phyloP scores from a whole-genome alignment of 2,329 filamentous ascomycete genomes.

The Diaporthe australafricana region DNA sequence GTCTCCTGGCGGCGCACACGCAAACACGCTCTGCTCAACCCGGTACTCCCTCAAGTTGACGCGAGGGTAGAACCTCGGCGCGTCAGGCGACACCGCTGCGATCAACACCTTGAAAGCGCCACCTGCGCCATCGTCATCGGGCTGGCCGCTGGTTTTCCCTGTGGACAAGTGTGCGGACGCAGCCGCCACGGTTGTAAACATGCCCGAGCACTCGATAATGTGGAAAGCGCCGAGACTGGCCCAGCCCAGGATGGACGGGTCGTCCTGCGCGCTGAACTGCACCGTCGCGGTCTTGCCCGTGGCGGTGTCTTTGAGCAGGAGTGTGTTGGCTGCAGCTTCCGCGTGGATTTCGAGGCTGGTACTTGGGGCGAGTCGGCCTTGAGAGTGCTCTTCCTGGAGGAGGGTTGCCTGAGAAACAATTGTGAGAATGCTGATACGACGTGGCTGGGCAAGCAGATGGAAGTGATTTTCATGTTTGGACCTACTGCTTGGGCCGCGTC shows the following conservation, averaged over 20 bases:
- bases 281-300: neutral
- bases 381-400: conserved; percentile 3
- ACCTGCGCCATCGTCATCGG: neutral
- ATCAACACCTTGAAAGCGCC: conserved; percentile 16
- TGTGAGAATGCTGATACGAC: neutral
- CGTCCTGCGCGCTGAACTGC: conserved; percentile 8
- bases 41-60: conserved; percentile 21
- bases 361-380: neutral
- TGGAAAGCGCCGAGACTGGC: conserved; percentile 1
- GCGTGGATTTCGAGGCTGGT: neutral
- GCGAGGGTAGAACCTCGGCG: conserved; percentile 12
- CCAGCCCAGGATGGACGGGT: conserved; percentile 7
- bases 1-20: neutral
- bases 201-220: conserved; percentile 9
- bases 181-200: neutral
- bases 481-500: conserved; percentile 10
- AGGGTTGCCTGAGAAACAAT: neutral
- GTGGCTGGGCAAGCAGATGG: neutral
- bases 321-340: conserved; percentile 1
- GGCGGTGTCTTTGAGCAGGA: neutral
- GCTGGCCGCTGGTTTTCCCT: neutral
- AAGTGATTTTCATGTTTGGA: neutral
- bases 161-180: conserved; percentile 8
- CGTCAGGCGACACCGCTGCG: conserved; percentile 8
- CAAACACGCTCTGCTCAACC: conserved; percentile 17